Evolutionary conservation across 148 eudicot species (phyloP).

Genomic region (Suaeda aralocaspica): DNA sequence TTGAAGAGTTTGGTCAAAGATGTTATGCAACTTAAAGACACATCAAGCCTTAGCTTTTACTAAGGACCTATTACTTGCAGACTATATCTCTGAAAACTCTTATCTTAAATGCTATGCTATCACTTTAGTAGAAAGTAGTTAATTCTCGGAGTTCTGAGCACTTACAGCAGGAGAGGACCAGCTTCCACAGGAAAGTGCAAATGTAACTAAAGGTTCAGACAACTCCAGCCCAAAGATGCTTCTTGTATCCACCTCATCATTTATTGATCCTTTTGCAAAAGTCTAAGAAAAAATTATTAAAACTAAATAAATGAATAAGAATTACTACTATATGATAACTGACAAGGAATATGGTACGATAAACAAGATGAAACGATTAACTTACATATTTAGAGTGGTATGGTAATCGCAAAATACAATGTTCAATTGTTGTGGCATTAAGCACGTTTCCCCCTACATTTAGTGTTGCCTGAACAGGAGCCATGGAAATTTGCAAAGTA

Average conservation of each 20-base stretch:
- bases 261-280: slow-evolving; percentile 43
- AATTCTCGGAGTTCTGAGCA: slow-evolving; percentile 1
- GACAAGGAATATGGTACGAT: no score
- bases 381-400: slow-evolving; percentile 72
- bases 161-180: slow-evolving; percentile 91
- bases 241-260: slow-evolving; percentile 45
- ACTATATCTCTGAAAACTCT: background rate
- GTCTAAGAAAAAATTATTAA: slow-evolving; percentile 33
- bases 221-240: slow-evolving; percentile 51
- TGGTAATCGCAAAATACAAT: slow-evolving; percentile 66
- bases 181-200: slow-evolving; percentile 78
- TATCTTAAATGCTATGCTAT: background rate
- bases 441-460: slow-evolving; percentile 71
- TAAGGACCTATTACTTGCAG: background rate
- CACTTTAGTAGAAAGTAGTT: background rate
- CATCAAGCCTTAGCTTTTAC: background rate
- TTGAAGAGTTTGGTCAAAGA: background rate
- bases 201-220: slow-evolving; percentile 70
- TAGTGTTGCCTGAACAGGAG: slow-evolving; percentile 55
- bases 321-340: slow-evolving; percentile 6
- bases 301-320: background rate
- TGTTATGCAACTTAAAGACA: background rate
- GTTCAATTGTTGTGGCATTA: slow-evolving; percentile 64
- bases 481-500: slow-evolving; percentile 14
- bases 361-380: slow-evolving; percentile 23